phyloP scores from a whole-genome alignment of 805 yeast species.

The Myxozyma vanderwaltii region DNA sequence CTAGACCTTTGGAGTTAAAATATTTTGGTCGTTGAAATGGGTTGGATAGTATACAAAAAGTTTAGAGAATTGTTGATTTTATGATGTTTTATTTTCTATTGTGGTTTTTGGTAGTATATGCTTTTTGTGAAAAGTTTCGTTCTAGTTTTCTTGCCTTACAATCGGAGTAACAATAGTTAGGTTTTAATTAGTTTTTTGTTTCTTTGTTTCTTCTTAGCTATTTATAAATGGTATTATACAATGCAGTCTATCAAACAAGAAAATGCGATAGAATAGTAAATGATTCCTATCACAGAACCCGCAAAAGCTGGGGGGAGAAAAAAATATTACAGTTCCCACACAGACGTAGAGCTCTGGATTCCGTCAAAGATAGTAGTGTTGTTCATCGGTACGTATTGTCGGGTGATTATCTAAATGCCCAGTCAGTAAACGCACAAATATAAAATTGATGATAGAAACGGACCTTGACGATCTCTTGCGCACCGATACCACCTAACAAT shows the following conservation, averaged over 20 bases:
- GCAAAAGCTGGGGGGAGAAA: neutral
- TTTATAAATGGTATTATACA: neutral
- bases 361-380: constrained; percentile 78
- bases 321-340: constrained; percentile 7
- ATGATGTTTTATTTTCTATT: neutral
- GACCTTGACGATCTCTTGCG: constrained; percentile 79
- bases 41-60: neutral
- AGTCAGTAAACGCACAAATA: neutral
- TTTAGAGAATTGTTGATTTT: neutral
- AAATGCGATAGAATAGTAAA: too few relatives aligned
- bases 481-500: constrained; percentile 79
- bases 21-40: constrained; percentile 48
- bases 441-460: constrained; percentile 4
- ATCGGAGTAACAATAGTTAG: too few relatives aligned
- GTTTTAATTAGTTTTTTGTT: too few relatives aligned
- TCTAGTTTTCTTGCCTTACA: too few relatives aligned
- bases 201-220: too few relatives aligned
- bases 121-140: too few relatives aligned
- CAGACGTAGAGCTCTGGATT: constrained; percentile 45
- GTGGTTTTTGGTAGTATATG: neutral
- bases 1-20: constrained; percentile 67
- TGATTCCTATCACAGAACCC: neutral
- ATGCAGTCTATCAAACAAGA: too few relatives aligned
- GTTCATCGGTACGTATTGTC: constrained; percentile 78
- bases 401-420: constrained; percentile 51